A percentile compares a stretch with the other conserved stretches of the same genome.
Conservation (phyloP, 805 yeast species). For the Saccharomycopsis olivae region DNA sequence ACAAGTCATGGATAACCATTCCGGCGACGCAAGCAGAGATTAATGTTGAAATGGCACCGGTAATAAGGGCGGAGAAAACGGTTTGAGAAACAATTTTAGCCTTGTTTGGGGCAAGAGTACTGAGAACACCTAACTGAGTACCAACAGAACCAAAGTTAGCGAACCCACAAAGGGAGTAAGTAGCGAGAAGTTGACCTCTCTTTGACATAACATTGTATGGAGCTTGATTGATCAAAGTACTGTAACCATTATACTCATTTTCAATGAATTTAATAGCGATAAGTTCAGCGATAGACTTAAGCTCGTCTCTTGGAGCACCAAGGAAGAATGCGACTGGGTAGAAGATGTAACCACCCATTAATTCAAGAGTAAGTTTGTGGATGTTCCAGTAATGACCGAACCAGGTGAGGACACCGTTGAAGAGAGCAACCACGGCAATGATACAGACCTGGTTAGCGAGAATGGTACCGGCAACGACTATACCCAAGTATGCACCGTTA, state of each 20-base stretch:
- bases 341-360: conserved; percentile 45
- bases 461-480: conserved; percentile 46
- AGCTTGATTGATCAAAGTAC: conserved; percentile 30
- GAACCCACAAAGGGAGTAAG: conserved; percentile 54
- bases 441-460: conserved; percentile 50
- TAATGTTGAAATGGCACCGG: conserved; percentile 45
- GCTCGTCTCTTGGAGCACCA: conserved; percentile 45
- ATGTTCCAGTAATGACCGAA: conserved; percentile 57
- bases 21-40: conserved; percentile 52
- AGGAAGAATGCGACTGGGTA: conserved; percentile 51
- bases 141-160: conserved; percentile 54
- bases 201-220: conserved; percentile 37
- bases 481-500: conserved; percentile 48
- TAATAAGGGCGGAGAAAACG: conserved; percentile 37
- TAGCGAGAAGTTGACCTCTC: conserved; percentile 45
- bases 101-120: conserved; percentile 42
- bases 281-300: conserved; percentile 39
- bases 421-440: conserved; percentile 46
- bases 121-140: conserved; percentile 49
- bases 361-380: conserved; percentile 37
- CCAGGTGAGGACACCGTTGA: conserved; percentile 47
- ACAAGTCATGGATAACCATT: conserved; percentile 46
- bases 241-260: conserved; percentile 49
- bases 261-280: conserved; percentile 49
- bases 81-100: conserved; percentile 36